A percentile compares a stretch with the other conserved stretches of the same genome.
Conservation (phyloP, 192 early-diverging fungal genomes). For the Dissophora globulifera region DNA sequence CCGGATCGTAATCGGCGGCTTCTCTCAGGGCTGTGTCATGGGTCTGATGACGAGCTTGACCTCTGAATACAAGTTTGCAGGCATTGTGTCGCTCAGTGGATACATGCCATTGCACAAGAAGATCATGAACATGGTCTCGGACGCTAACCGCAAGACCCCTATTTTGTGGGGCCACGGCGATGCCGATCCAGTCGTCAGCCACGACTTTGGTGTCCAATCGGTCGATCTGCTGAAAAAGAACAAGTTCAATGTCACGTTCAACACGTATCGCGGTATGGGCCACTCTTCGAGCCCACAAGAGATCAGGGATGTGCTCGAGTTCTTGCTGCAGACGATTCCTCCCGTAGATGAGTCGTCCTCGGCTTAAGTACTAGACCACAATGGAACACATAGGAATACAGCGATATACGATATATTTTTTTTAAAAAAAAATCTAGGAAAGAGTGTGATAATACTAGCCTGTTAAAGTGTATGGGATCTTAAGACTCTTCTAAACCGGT, state of each 20-base stretch:
- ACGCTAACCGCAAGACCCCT: conserved; percentile 76
- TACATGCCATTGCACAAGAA: conserved; percentile 76
- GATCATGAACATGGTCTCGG: conserved; percentile 64
- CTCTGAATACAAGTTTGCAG: conserved; percentile 66
- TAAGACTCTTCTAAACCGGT: too few species aligned
- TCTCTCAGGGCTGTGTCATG: conserved; percentile 91
- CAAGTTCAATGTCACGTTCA: conserved; percentile 77
- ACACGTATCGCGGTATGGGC: conserved; percentile 80
- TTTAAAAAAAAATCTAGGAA: too few species aligned
- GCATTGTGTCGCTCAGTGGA: conserved; percentile 70
- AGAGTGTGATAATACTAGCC: too few species aligned
- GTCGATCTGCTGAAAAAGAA: conserved; percentile 68
- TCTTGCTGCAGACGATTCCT: conserved; percentile 69
- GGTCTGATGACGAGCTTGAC: conserved; percentile 78
- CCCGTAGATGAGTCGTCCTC: background rate
- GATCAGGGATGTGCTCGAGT: conserved; percentile 73
- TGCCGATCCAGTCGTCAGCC: conserved; percentile 76
- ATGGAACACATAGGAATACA: background rate
- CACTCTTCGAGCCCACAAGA: conserved; percentile 81
- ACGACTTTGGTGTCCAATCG: conserved; percentile 75
- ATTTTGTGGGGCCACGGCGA: conserved; percentile 91
- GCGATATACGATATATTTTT: too few species aligned
- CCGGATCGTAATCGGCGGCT: conserved; percentile 95
- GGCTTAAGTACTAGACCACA: background rate
- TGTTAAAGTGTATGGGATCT: too few species aligned